phyloP scores from a whole-genome alignment of 1,284 basidiomycete genomes.

The Naganishia liquefaciens region DNA sequence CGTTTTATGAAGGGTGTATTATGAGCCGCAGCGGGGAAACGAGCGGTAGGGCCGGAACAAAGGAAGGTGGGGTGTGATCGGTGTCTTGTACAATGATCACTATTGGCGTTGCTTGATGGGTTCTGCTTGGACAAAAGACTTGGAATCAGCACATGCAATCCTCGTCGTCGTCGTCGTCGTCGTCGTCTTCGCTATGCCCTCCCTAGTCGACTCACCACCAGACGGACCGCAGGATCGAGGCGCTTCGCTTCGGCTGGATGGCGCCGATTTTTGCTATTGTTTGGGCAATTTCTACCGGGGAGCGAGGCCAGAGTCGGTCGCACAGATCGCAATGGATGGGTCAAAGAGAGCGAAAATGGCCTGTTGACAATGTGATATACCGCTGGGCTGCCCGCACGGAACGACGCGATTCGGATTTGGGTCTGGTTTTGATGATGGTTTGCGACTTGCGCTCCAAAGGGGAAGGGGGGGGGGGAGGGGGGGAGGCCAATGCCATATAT shows the following conservation, averaged over 20 bases:
- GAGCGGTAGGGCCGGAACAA: constrained; percentile 7
- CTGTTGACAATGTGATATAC: constrained; percentile 12
- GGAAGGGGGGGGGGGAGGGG: no score
- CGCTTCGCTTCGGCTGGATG: background rate
- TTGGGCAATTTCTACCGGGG: constrained; percentile 21
- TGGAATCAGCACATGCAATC: background rate
- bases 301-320: background rate
- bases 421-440: background rate
- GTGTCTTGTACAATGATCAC: background rate
- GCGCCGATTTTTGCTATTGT: constrained; percentile 22
- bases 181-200: no score
- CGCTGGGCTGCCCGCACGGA: background rate
- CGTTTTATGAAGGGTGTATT: constrained; percentile 8
- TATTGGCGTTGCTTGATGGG: background rate
- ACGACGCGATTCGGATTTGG: background rate
- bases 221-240: background rate
- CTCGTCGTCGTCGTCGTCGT: no score
- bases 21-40: constrained; percentile 12
- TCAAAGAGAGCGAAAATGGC: background rate
- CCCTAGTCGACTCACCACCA: background rate
- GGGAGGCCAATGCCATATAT: background rate
- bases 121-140: background rate
- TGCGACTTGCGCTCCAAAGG: background rate
- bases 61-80: constrained; percentile 15
- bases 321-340: constrained; percentile 6